These are phyloP conservation scores for Eutrema salsugineum DNA, from an alignment of 441 rosid species.

Conservation along the genomic window DNA sequence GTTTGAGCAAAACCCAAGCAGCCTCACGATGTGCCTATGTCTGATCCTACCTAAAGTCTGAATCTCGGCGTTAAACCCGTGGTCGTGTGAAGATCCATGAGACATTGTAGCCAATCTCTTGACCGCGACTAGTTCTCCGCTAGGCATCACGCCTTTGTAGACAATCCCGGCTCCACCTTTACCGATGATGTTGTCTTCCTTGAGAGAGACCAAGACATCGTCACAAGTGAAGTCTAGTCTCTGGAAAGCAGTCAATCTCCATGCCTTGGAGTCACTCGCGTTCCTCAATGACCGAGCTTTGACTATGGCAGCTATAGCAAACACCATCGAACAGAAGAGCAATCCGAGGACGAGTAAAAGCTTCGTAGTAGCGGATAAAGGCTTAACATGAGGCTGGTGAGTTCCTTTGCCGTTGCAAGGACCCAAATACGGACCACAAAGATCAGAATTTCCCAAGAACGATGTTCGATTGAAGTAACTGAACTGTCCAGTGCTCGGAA, in stretches of 20 bases:
- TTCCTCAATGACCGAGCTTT: slow-evolving; percentile 76
- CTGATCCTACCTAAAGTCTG: slow-evolving; percentile 86
- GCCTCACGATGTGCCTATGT: slow-evolving; percentile 80
- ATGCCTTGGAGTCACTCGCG: slow-evolving; percentile 61
- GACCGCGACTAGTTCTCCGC: slow-evolving; percentile 18
- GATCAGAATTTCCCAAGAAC: slow-evolving; percentile 72
- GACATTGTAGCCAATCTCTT: slow-evolving; percentile 54
- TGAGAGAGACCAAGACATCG: slow-evolving; percentile 21
- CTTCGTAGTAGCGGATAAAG: slow-evolving; percentile 72
- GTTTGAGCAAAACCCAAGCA: slow-evolving; percentile 55
- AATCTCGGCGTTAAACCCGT: slow-evolving; percentile 93
- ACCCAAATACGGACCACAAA: slow-evolving; percentile 82
- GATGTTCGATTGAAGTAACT: slow-evolving; percentile 91
- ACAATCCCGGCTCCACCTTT: slow-evolving; percentile 30
- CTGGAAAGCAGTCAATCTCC: slow-evolving; percentile 33
- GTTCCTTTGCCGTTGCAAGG: slow-evolving; percentile 54
- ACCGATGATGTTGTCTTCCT: slow-evolving; percentile 31
- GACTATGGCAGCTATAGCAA: slow-evolving; percentile 74
- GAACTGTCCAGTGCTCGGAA: slow-evolving; percentile 88
- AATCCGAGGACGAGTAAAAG: slow-evolving; percentile 79
- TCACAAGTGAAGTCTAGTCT: slow-evolving; percentile 25
- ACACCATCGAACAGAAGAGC: slow-evolving; percentile 78
- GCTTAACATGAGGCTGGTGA: slow-evolving; percentile 49
- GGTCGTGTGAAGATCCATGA: slow-evolving; percentile 88
- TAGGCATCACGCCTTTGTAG: slow-evolving; percentile 30